Evolutionary conservation across 2,329 filamentous ascomycete genomes (phyloP), one percentile per base, ranked within the genome.

Genomic region (Penicillium digitatum): DNA sequence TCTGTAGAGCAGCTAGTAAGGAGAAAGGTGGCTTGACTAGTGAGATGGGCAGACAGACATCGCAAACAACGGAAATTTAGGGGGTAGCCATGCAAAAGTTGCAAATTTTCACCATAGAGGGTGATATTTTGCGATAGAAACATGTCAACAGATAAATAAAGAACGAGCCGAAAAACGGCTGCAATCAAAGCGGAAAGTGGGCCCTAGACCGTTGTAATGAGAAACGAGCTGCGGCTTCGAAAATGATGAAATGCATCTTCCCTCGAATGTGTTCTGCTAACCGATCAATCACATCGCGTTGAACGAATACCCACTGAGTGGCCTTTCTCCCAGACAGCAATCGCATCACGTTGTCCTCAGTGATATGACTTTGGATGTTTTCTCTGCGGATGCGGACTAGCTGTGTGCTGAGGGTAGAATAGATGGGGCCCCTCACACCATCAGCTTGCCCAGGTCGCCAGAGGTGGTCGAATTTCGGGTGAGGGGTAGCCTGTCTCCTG

Each of bases 341-440:
- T 22, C 40, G 31, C 32, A 52, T 52, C n/a, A 45, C 38, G 22
- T 51, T 14, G 37, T 42, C 48, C 48, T 43, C 27, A 51, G 3
- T 51, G 22, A 51, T 51, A 35, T 14, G 12, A 40, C 16, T 51
- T 43, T 51, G 48, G 38, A 51, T 20, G 29, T 51, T 14, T 42
- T 51, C 48, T 43, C 22, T 26, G 39, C 37, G 48, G 31, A 51
- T 51, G 9, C 38, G 27, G 27, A 24, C 22, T 14, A 51, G 9
- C 14, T 32, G 20, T 43, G 5, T 29, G 39, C 39, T 43, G 22
- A 27, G 7, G 29, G 27, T 44, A 42, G 38, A 44, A 42, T 2
- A 51, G 16, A 51, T 35, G 7, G 26, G 48, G 26, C 38, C 32
- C 3, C 45, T 16, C 5, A 48, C 32, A 37, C 37, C 20, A 48